phyloP scores from a whole-genome alignment of 225 moss, liverwort and hornwort species.

The Ulota crispa region DNA sequence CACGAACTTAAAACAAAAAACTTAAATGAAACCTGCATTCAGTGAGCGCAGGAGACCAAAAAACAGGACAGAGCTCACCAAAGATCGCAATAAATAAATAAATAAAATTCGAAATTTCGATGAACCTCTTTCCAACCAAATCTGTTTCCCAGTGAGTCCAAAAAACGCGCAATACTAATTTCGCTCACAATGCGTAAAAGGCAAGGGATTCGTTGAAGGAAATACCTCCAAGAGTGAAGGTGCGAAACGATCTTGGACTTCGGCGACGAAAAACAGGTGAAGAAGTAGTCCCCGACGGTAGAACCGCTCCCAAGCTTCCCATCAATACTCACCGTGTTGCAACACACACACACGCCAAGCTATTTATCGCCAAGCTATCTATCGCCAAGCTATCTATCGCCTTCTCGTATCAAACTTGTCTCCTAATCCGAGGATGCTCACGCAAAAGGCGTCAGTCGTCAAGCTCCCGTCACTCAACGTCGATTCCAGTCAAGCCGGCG shows the following conservation, averaged over 20 bases:
- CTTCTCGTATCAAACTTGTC: neutral
- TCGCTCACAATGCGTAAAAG: neutral
- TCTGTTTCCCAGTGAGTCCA: neutral
- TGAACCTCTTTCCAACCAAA: neutral
- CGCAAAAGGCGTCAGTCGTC: neutral
- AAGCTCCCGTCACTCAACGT: neutral
- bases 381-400: neutral
- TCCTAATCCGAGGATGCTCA: neutral
- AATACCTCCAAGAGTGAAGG: constrained; percentile 43
- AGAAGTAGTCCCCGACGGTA: constrained; percentile 30
- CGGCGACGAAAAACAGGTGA: constrained; percentile 48
- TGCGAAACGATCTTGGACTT: constrained; percentile 38
- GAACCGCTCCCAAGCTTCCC: constrained; percentile 52
- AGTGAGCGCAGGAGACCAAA: neutral
- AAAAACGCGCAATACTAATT: neutral
- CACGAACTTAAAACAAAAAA: neutral
- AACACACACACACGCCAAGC: neutral
- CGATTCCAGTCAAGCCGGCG: constrained; percentile 8
- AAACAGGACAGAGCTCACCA: constrained; percentile 11
- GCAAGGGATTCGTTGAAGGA: neutral
- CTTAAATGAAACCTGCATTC: neutral
- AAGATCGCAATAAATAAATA: neutral
- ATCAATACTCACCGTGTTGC: constrained; percentile 9
- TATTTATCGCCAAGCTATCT: neutral
- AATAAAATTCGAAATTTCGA: neutral